A percentile compares a stretch with the other conserved stretches of the same genome.
Conservation (phyloP, 164 flowering plant species). For the Vitis rotundifolia region DNA sequence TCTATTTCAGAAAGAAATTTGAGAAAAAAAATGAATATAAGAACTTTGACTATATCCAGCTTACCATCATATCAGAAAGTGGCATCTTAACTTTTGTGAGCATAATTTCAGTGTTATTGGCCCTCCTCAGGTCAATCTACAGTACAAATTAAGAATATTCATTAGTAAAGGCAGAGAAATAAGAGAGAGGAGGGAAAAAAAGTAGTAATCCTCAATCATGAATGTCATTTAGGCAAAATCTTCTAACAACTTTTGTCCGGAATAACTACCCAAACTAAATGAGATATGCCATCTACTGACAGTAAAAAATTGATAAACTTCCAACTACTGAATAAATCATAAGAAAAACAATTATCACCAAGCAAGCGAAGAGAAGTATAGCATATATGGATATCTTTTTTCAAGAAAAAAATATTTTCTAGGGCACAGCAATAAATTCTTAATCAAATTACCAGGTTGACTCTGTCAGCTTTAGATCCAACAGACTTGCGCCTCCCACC, state of each 20-base stretch:
- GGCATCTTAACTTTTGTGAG: constrained; percentile 95
- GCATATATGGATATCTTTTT: not conserved
- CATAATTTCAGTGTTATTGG: constrained; percentile 87
- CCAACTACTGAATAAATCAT: not conserved
- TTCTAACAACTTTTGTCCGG: not conserved
- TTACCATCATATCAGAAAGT: constrained; percentile 85
- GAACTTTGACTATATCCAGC: constrained; percentile 10
- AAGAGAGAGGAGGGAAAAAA: too few relatives aligned
- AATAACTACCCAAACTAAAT: not conserved
- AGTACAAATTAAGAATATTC: constrained; percentile 10
- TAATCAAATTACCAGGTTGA: constrained; percentile 61
- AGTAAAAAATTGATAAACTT: not conserved
- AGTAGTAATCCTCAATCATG: not conserved
- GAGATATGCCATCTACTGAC: constrained; percentile 1
- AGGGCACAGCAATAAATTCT: not conserved
- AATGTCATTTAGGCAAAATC: not conserved
- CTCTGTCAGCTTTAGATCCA: constrained; percentile 84
- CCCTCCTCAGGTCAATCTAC: constrained; percentile 82
- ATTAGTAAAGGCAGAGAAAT: not conserved
- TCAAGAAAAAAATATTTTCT: not conserved
- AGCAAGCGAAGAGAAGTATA: not conserved
- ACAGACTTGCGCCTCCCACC: constrained; percentile 71
- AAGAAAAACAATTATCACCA: not conserved
- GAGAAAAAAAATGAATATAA: not conserved
- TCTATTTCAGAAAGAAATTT: not conserved